A percentile compares a stretch with the other conserved stretches of the same genome.
Conservation (phyloP, 192 early-diverging fungal genomes). For the Cetraspora pellucida region DNA sequence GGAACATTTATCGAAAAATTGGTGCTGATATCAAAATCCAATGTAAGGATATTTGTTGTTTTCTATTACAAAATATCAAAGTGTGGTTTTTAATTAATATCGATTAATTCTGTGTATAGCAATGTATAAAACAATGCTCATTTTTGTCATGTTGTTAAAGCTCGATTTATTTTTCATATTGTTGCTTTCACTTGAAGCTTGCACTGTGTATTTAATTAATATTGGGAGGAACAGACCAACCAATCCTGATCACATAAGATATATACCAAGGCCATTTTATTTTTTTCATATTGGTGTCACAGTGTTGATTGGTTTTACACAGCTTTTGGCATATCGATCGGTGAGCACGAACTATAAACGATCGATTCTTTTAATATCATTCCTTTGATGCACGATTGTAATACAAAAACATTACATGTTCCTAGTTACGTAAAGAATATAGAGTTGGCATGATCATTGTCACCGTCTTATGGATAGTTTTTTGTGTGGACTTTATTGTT, state of each 20-base stretch:
- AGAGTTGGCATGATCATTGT: neutral
- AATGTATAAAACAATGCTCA: constrained; percentile 70
- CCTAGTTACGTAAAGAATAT: constrained; percentile 25
- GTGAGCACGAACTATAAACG: neutral
- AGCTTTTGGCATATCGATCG: constrained; percentile 4
- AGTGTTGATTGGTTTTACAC: neutral
- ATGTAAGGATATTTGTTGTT: constrained; percentile 30
- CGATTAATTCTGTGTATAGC: too few relatives aligned
- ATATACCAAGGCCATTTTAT: neutral
- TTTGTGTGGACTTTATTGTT: constrained; percentile 7
- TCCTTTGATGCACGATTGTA: neutral
- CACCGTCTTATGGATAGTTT: neutral
- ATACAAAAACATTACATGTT: neutral
- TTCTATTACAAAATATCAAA: too few relatives aligned
- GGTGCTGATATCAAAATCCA: constrained; percentile 63
- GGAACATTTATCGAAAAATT: constrained; percentile 65
- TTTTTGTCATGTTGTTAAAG: constrained; percentile 81
- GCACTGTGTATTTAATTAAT: constrained; percentile 50
- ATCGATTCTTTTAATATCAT: too few relatives aligned
- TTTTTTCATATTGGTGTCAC: constrained; percentile 18
- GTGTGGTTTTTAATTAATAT: too few relatives aligned
- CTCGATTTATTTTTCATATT: constrained; percentile 84
- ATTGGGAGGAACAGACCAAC: neutral
- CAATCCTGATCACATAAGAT: neutral
- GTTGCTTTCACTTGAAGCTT: constrained; percentile 68